phyloP scores from a whole-genome alignment of 306 rosid genomes.

The Rosa multiflora region DNA sequence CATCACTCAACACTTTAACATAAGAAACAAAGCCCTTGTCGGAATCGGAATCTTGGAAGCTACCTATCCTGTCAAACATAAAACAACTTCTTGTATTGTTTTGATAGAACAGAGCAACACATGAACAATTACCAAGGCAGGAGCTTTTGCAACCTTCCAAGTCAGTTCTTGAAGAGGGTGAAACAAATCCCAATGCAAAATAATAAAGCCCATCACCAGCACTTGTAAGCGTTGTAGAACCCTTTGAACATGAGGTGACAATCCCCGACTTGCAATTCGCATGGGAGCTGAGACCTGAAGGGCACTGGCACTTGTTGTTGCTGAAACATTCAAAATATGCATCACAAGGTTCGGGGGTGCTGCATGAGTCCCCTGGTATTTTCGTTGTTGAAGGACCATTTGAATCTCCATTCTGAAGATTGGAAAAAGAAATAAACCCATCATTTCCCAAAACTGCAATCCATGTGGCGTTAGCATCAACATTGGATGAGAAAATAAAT shows the following conservation, averaged over 20 bases:
- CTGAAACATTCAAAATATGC: slow-evolving; percentile 54
- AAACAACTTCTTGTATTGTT: slow-evolving; percentile 68
- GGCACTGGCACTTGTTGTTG: slow-evolving; percentile 61
- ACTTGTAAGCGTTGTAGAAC: slow-evolving; percentile 35
- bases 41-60: slow-evolving; percentile 47
- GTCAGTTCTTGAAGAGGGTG: slow-evolving; percentile 59
- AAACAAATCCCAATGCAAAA: slow-evolving; percentile 62
- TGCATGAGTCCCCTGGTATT: slow-evolving; percentile 66
- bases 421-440: slow-evolving; percentile 65
- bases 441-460: slow-evolving; percentile 64
- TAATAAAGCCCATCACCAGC: slow-evolving; percentile 58
- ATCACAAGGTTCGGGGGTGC: slow-evolving; percentile 74
- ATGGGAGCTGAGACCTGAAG: slow-evolving; percentile 58
- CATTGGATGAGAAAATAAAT: slow-evolving; percentile 42
- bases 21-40: slow-evolving; percentile 51
- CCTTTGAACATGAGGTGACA: slow-evolving; percentile 51
- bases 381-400: slow-evolving; percentile 32
- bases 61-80: slow-evolving; percentile 67
- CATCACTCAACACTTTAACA: slow-evolving; percentile 52
- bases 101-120: slow-evolving; percentile 81
- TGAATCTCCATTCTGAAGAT: slow-evolving; percentile 45
- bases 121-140: slow-evolving; percentile 68
- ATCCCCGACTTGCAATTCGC: slow-evolving; percentile 58
- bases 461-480: slow-evolving; percentile 58
- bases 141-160: slow-evolving; percentile 57